These are phyloP conservation scores for Arthrobotrys entomopaga DNA, from an alignment of 2,329 filamentous ascomycete species.

Conservation along the genomic window DNA sequence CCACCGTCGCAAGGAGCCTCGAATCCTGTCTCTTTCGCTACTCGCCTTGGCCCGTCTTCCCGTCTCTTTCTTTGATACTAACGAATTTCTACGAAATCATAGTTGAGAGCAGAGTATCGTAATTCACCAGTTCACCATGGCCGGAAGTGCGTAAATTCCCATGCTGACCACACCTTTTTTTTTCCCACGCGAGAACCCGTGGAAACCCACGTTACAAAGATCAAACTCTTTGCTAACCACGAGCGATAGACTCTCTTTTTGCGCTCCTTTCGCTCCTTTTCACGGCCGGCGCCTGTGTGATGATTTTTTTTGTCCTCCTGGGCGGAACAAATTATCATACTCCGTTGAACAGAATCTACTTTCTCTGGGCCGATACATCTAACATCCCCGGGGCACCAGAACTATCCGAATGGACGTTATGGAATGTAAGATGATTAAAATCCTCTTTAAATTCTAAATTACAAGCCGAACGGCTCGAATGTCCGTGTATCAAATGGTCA, in stretches of 20 bases:
- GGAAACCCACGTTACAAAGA: constrained; percentile 23
- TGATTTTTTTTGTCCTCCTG: constrained; percentile 74
- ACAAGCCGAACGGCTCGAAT: constrained; percentile 71
- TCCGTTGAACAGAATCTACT: constrained; percentile 81
- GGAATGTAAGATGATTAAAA: constrained; percentile 76
- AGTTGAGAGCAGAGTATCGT: background rate
- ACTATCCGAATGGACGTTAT: constrained; percentile 87
- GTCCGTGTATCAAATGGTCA: constrained; percentile 75
- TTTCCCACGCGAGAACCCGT: constrained; percentile 16
- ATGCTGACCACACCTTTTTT: constrained; percentile 2
- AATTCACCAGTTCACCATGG: constrained; percentile 32
- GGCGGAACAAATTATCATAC: constrained; percentile 67
- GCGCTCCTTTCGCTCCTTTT: constrained; percentile 68
- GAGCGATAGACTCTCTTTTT: constrained; percentile 34
- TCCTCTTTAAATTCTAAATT: constrained; percentile 68
- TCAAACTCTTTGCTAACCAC: constrained; percentile 34
- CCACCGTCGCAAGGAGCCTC: constrained; percentile 14
- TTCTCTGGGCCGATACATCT: constrained; percentile 80
- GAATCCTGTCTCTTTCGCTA: background rate
- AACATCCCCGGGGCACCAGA: constrained; percentile 75
- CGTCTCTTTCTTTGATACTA: constrained; percentile 13
- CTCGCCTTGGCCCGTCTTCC: background rate
- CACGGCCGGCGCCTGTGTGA: constrained; percentile 70
- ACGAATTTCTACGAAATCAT: constrained; percentile 3
- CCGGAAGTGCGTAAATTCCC: constrained; percentile 45